Base-by-base conservation (phyloP, 371 early-diverging fungal genomes). In the Parasitella parasitica region DNA sequence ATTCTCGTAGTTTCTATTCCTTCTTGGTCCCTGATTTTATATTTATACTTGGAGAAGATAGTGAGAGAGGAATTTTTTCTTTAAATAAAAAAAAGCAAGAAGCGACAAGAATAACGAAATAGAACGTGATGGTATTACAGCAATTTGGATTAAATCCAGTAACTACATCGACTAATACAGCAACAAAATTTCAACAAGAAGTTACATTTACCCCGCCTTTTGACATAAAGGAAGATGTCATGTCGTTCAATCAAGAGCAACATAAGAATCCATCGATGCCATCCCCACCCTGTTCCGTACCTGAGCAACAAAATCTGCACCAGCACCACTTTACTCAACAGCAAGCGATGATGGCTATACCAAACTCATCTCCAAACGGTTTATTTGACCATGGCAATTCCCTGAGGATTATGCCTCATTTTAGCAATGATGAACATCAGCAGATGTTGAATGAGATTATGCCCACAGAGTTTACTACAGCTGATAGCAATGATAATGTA, bases 271-370 rank as follows among this genome's bases (percentile, higher is more conserved):
- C 16, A 3, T 38, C 52, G 7, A 59, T 59, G 51, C 60, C 60
- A 27, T 59, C 60, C 9, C 60, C 60, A 32, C 60, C 60, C 32
- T 59, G 60, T 22, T 59, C 60, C 16, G 51, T 59, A 3, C 60
- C 60, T 30, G 60, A 59, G 9, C 43, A 43, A 20, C 43, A 43
- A 20, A 43, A 43, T 8, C 6, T 43, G 43, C 43, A 43, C 3
- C 60, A 59, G 18, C 53, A 56, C n/a, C 51, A 52, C n/a, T 28
- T n/a, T 38, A 46, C 22, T 22, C 41, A 43, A 43, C 48, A 27
- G 5, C 56, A 57, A 48, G 11, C 27, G 8, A 38, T 54, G 39
- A 26, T 54, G 7, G 39, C 36, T 38, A 27, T 39, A 16, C 55
- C 55, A 15, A 54, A 38, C 15, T 38, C 54, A 26, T 37, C 16